Conservation (phyloP, 2,329 filamentous ascomycete genomes). For the Aspergillus sp. region DNA sequence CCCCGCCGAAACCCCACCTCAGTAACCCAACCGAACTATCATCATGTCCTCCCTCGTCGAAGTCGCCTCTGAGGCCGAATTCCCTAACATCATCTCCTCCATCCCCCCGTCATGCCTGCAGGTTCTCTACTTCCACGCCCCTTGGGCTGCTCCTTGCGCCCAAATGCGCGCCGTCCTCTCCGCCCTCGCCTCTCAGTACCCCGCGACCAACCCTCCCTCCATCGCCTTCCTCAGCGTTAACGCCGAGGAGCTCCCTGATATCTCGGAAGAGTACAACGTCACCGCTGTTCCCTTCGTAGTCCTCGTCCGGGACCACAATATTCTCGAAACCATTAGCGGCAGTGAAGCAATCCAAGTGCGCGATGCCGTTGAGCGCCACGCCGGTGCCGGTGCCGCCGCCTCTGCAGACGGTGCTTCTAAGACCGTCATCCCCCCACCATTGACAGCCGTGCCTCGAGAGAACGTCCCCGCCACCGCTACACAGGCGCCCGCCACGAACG, state of each 20-base stretch:
- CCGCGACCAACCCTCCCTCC: slow-evolving; percentile 63
- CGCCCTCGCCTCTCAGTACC: slow-evolving; percentile 84
- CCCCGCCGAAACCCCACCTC: slow-evolving; percentile 1
- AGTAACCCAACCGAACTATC: slow-evolving; percentile 7
- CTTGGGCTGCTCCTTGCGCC: slow-evolving; percentile 93
- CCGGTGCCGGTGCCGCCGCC: slow-evolving; percentile 47
- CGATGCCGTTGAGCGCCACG: slow-evolving; percentile 80
- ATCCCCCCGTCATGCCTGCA: slow-evolving; percentile 71
- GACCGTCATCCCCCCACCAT: slow-evolving; percentile 42
- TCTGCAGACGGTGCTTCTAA: slow-evolving; percentile 34
- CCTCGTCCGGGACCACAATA: slow-evolving; percentile 71
- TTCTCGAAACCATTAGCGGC: slow-evolving; percentile 83
- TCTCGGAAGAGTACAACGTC: slow-evolving; percentile 91
- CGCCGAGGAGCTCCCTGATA: slow-evolving; percentile 88
- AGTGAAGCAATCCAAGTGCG: slow-evolving; percentile 86
- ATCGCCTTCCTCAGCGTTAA: slow-evolving; percentile 89
- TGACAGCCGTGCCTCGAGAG: slow-evolving; percentile 43
- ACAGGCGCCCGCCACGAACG: slow-evolving; percentile 28
- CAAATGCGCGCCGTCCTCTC: slow-evolving; percentile 88
- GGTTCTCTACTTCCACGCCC: slow-evolving; percentile 91
- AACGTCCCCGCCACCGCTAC: slow-evolving; percentile 33
- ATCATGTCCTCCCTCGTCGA: slow-evolving; percentile 76
- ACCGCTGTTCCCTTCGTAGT: slow-evolving; percentile 92
- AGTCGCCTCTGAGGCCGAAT: slow-evolving; percentile 72
- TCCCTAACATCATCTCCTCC: slow-evolving; percentile 67